Evolutionary conservation across 1,284 basidiomycete genomes (phyloP), one percentile per base, ranked within the genome.

Genomic region (Schizopora paradoxa): DNA sequence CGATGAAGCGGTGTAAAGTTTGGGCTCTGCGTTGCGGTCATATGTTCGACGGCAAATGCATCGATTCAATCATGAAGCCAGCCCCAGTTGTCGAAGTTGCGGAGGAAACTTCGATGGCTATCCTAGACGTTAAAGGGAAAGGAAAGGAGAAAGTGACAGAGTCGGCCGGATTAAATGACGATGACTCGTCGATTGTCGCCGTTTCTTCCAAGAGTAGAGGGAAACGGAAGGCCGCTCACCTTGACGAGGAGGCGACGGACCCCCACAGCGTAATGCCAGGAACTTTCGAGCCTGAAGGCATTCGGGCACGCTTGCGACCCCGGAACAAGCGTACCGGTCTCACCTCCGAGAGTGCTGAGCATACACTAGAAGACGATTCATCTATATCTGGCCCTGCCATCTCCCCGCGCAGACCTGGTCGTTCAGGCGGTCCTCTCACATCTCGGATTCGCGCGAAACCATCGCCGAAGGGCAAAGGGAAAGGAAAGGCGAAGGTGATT

Each of bases 31-130:
- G 82, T 29, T 88, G 85, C 47, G 85, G 85, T 0, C 85, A 88
- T 56, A 63, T 88, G 55, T 69, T 88, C 2, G 86, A 88, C 54
- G 86, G 83, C 35, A 82, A 81, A 58, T 88, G 85, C 53, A 61
- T 82, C 4, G 70, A 72, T 47, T 66, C 69, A 51, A 50, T 86
- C 35, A 77, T 76, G 56, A 62, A 65, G 19, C 82, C 82, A 1
- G 36, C 47, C 3, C 47, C 56, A n/a, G 54, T 58, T 14, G 33
- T 10, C 8, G 33, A 14, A 22, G 33, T 14, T 35, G 10, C 33
- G 22, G 14, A 2, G 8, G 33, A 7, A 6, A 19, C 5, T 32
- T 14, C 28, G 14, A 42, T 22, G 6, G 4, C 18, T 16, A 39
- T 10, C 11, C 7, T 16, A 19, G 13, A 21, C 29, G 13, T 11